phyloP scores from a whole-genome alignment of 768 basidiomycete species.

The Leccinum rimulosum region DNA sequence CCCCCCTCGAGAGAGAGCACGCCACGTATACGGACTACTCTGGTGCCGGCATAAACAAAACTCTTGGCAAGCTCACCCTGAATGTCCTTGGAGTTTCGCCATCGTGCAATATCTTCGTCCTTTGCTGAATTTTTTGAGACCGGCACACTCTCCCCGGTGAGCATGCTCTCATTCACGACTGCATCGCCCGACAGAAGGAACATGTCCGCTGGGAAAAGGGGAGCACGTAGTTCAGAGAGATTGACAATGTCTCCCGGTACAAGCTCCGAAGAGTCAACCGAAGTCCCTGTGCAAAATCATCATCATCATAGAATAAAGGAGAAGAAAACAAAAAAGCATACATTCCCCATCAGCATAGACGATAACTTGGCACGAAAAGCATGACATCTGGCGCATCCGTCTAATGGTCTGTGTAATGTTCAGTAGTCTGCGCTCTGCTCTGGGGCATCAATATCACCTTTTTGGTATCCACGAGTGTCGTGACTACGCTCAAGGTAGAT shows the following conservation, averaged over 20 bases:
- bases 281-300: conserved; percentile 50
- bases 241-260: conserved; percentile 92
- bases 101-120: conserved; percentile 69
- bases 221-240: conserved; percentile 71
- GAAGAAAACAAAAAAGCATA: conserved; percentile 36
- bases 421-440: conserved; percentile 1
- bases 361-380: conserved; percentile 75
- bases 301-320: background rate
- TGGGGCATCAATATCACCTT: conserved; percentile 49
- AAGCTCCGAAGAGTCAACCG: conserved; percentile 70
- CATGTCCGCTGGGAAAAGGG: conserved; percentile 84
- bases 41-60: conserved; percentile 89
- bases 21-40: conserved; percentile 82
- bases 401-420: conserved; percentile 65
- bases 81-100: conserved; percentile 66
- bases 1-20: conserved; percentile 51
- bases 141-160: conserved; percentile 97
- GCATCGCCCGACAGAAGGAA: conserved; percentile 94
- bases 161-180: conserved; percentile 98
- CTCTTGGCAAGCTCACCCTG: conserved; percentile 67
- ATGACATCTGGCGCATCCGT: conserved; percentile 95
- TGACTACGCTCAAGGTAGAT: conserved; percentile 75
- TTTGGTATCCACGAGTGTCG: conserved; percentile 89
- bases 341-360: conserved; percentile 71
- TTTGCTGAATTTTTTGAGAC: conserved; percentile 88